Evolutionary conservation across 805 yeast genomes (phyloP).

Genomic region (Yarrowia sp.): DNA sequence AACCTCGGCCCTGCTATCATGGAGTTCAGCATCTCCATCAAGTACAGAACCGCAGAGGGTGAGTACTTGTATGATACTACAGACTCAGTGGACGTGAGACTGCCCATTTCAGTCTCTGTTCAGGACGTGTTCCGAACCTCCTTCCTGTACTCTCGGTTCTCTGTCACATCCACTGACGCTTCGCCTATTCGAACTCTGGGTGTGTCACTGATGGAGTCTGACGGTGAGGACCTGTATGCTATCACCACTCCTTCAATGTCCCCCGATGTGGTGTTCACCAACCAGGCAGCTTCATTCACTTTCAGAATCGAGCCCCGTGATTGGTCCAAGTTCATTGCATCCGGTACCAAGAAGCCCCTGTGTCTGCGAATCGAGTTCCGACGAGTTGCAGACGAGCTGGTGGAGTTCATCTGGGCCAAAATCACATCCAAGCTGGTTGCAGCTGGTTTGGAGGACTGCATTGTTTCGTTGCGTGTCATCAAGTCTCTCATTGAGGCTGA

Average conservation of each 20-base stretch:
- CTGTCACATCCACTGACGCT: constrained; percentile 56
- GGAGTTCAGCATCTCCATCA: constrained; percentile 32
- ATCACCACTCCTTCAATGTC: constrained; percentile 38
- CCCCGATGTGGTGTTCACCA: constrained; percentile 54
- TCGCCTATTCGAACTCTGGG: constrained; percentile 48
- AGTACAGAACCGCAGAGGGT: constrained; percentile 33
- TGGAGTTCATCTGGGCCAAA: constrained; percentile 15
- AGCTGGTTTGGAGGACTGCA: constrained; percentile 25
- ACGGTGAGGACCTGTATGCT: constrained; percentile 39
- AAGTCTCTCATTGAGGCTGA: constrained; percentile 27
- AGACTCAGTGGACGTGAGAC: constrained; percentile 48
- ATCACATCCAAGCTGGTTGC: constrained; percentile 25
- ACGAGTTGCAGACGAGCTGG: constrained; percentile 32
- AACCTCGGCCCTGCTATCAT: constrained; percentile 13
- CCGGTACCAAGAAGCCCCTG: constrained; percentile 27
- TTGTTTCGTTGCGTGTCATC: constrained; percentile 15
- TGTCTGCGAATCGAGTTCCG: constrained; percentile 31
- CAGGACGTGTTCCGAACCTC: constrained; percentile 69
- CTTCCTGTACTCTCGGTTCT: constrained; percentile 62
- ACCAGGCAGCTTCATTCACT: constrained; percentile 66
- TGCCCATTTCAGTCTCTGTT: constrained; percentile 70
- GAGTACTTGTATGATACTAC: constrained; percentile 32
- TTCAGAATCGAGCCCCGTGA: constrained; percentile 48
- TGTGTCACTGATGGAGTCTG: constrained; percentile 49
- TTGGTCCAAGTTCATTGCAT: constrained; percentile 44